Percentiles rank a stretch among this genome's conserved stretches.
Evolutionary conservation across 441 rosid genomes (phyloP).

Genomic region (Mallotus japonicus): DNA sequence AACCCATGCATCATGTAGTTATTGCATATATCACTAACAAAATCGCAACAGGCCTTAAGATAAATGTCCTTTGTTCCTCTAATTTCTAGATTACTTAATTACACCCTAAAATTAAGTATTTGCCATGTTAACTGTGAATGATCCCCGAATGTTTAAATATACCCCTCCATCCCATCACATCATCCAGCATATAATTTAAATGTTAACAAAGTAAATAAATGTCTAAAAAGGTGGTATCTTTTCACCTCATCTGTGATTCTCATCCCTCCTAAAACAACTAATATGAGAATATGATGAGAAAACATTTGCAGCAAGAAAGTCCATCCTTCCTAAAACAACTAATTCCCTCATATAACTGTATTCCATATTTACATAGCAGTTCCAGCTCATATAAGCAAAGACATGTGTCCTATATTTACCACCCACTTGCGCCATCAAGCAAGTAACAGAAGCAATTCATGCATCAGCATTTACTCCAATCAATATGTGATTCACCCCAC

Average conservation of each 20-base stretch:
- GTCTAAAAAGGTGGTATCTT: no score
- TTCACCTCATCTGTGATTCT: not conserved
- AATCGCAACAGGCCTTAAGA: not conserved
- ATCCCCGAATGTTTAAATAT: not conserved
- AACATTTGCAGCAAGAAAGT: not conserved
- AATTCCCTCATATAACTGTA: not conserved
- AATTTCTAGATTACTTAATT: not conserved
- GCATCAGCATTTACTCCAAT: no score
- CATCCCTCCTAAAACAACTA: no score
- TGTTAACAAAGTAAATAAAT: not conserved
- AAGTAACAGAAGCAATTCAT: not conserved
- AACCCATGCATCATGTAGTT: not conserved
- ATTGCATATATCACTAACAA: conserved; percentile 1
- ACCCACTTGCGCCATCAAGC: not conserved
- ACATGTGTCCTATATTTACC: conserved; percentile 1
- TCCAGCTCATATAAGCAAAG: not conserved
- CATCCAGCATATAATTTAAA: not conserved
- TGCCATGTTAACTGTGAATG: not conserved
- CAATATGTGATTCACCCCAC: not conserved
- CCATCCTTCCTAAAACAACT: not conserved
- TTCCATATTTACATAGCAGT: not conserved
- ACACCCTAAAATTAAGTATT: not conserved
- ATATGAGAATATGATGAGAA: not conserved
- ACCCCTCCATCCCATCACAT: not conserved
- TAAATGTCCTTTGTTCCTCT: not conserved